Base-by-base conservation (phyloP, 257 asterid species). In the Lantana camara region DNA sequence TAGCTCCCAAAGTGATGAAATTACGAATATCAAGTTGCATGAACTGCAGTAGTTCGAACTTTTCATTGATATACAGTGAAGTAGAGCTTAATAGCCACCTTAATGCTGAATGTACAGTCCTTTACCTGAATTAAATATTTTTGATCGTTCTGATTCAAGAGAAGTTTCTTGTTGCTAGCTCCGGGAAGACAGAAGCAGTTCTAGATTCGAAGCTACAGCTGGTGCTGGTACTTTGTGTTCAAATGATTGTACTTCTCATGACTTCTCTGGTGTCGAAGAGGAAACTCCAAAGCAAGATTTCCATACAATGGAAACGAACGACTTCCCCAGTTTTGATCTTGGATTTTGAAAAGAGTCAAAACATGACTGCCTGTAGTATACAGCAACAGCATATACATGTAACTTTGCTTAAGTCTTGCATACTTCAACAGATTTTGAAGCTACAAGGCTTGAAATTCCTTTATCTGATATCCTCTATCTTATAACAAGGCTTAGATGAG, bases 271-370 rank as follows among this genome's bases (percentile, higher is more conserved):
- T 41, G 45, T 27, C 17, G 56, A 54, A 7, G 73, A 49, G 41
- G 61, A 59, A 40, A 65, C 38, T 71, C 51, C 58, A 14, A 37
- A 64, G 72, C 73, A 55, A 44, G 73, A 73, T 40, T 63, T 35
- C 47, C 22, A 40, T 54, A 35, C 66, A 15, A 42, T 41, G 56
- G 77, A 65, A 69, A 64, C 60, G 60, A 75, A 71, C 5, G 87
- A 81, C 5, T 62, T 74, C 56, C 96, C 96, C 11, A 81, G 89
- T 74, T 91, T 89, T 63, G 92, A 91, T 78, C 96, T 91, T 73
- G 96, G 96, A 68, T 65, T 88, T 75, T 91, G 84, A 80, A 57
- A 52, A 51, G 72, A 41, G 49, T 15, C 19, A n/a, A 41, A 59
- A 27, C 5, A 5, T 27, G 32, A 27, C 32, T 27, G 32, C 5